These are phyloP conservation scores for Penicillium sp. DNA, from an alignment of 2,329 filamentous ascomycete genomes.

Conservation along the genomic window DNA sequence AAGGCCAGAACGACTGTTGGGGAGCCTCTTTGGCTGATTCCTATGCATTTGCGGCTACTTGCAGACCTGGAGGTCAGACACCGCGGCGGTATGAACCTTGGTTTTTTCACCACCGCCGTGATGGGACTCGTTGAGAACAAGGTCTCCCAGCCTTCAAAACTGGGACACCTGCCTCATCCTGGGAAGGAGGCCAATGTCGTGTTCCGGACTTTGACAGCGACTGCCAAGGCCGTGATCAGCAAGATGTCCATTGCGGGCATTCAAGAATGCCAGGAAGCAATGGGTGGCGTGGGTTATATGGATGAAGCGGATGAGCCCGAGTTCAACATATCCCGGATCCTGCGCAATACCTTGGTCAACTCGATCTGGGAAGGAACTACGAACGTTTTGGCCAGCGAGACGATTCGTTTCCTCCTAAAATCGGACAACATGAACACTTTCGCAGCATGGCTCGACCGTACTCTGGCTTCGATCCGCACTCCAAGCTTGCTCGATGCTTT, in stretches of 20 bases:
- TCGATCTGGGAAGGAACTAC: conserved; percentile 68
- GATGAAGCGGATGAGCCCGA: conserved; percentile 49
- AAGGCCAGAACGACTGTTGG: conserved; percentile 36
- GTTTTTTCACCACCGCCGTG: conserved; percentile 30
- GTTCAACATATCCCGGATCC: conserved; percentile 61
- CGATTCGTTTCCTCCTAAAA: conserved; percentile 36
- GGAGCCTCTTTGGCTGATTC: conserved; percentile 36
- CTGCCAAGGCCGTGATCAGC: conserved; percentile 34
- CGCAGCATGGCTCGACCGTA: conserved; percentile 42
- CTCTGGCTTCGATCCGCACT: conserved; percentile 13
- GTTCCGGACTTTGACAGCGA: conserved; percentile 29
- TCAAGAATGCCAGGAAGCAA: conserved; percentile 37
- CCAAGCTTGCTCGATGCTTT: conserved; percentile 6
- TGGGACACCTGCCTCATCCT: conserved; percentile 47
- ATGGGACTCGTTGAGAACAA: conserved; percentile 51
- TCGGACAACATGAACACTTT: conserved; percentile 27
- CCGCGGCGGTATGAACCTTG: conserved; percentile 35
- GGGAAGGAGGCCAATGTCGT: conserved; percentile 24
- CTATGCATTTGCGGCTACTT: conserved; percentile 39
- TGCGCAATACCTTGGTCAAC: conserved; percentile 55
- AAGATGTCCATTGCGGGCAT: conserved; percentile 30
- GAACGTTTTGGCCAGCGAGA: conserved; percentile 59
- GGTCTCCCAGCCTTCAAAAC: conserved; percentile 21
- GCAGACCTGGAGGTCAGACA: conserved; percentile 39
- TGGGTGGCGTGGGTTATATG: conserved; percentile 39